These are phyloP conservation scores for Smittium culicis DNA, from an alignment of 371 early-diverging fungal genomes.

Conservation along the genomic window DNA sequence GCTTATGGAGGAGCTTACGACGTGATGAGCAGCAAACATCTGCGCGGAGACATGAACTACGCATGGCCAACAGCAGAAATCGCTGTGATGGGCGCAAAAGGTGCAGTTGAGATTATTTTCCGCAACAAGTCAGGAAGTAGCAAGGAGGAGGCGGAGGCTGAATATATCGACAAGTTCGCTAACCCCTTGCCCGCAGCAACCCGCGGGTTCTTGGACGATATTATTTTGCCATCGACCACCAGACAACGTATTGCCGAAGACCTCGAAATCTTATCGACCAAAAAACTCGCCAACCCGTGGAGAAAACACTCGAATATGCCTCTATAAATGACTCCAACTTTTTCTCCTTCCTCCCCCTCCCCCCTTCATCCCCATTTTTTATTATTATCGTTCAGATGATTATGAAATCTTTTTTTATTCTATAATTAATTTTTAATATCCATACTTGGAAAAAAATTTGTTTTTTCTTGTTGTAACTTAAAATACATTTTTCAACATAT, in stretches of 20 bases:
- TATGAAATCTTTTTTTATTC: background rate
- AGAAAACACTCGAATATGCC: constrained; percentile 96
- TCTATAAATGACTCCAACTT: constrained; percentile 33
- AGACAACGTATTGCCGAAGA: constrained; percentile 77
- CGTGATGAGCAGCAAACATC: constrained; percentile 93
- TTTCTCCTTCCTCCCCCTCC: too few relatives aligned
- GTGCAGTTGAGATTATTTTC: constrained; percentile 94
- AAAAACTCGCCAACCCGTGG: constrained; percentile 57
- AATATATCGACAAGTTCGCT: constrained; percentile 84
- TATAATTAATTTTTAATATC: too few relatives aligned
- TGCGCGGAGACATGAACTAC: constrained; percentile 85
- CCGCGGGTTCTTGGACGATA: constrained; percentile 88
- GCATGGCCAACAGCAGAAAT: constrained; percentile 96
- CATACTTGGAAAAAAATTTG: too few relatives aligned
- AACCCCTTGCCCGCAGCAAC: constrained; percentile 94
- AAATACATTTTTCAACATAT: too few relatives aligned
- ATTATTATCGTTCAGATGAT: background rate
- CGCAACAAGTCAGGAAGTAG: constrained; percentile 33
- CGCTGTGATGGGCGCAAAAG: constrained; percentile 96
- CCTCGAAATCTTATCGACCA: constrained; percentile 57
- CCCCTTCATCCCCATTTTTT: background rate
- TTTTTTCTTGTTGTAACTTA: too few relatives aligned
- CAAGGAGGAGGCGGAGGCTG: constrained; percentile 46
- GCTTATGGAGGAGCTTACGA: constrained; percentile 97
- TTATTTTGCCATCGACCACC: constrained; percentile 74